Percentiles rank a stretch among this genome's conserved stretches.
phyloP scores from a whole-genome alignment of 176 grass and related monocot genomes.

The Chloris gayana region DNA sequence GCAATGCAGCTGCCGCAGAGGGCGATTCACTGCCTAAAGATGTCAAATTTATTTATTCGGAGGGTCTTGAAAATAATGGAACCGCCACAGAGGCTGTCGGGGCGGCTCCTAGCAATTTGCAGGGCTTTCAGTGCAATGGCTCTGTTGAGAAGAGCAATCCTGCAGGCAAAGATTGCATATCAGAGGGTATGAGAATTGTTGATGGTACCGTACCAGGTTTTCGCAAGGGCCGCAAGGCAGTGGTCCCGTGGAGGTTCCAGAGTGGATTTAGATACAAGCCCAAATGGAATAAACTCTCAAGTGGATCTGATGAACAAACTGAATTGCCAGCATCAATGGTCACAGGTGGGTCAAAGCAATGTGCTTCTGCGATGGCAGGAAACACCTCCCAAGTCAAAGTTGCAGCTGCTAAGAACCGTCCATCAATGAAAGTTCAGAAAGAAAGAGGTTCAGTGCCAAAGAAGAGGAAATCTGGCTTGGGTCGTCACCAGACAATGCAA shows the following conservation, averaged over 20 bases:
- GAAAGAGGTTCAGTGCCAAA: neutral
- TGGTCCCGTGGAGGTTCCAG: conserved; percentile 65
- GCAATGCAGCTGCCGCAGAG: conserved; percentile 5
- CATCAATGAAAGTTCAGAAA: neutral
- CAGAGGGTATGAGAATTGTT: neutral
- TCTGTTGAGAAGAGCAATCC: neutral
- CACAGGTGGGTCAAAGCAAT: neutral
- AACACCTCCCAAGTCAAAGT: conserved; percentile 17
- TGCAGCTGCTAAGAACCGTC: conserved; percentile 22
- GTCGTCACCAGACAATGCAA: neutral
- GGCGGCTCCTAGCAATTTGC: neutral
- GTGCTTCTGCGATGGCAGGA: neutral
- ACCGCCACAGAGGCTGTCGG: neutral
- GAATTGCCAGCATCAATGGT: neutral
- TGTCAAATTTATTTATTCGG: neutral
- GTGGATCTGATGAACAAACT: conserved; percentile 10
- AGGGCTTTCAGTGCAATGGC: neutral
- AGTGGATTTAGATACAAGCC: conserved; percentile 38
- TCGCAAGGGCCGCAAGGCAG: conserved; percentile 47
- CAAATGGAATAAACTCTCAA: neutral
- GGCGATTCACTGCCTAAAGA: neutral
- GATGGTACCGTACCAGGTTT: neutral
- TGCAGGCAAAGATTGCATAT: neutral
- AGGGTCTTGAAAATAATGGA: neutral
- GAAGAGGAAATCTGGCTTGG: conserved; percentile 11